phyloP scores from a whole-genome alignment of 2,329 filamentous ascomycete genomes.

The Fusarium poae region DNA sequence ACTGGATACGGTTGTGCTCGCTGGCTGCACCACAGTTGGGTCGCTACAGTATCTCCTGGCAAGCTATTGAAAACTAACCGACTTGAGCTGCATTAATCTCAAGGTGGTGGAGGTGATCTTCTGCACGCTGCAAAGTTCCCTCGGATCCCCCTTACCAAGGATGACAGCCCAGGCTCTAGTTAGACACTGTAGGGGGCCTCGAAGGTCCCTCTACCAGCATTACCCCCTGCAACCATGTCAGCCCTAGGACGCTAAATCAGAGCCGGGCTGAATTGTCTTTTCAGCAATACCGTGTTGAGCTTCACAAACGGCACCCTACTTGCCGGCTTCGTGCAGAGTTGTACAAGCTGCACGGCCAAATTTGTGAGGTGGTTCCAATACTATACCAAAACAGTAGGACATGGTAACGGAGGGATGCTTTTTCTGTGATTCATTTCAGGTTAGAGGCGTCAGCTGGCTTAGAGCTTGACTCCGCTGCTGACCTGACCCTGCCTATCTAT shows the following conservation, averaged over 20 bases:
- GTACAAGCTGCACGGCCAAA: slow-evolving; percentile 40
- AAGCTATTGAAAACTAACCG: slow-evolving; percentile 20
- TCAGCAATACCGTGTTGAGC: not conserved
- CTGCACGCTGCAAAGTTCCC: slow-evolving; percentile 18
- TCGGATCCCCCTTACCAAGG: slow-evolving; percentile 20
- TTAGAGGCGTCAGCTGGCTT: slow-evolving; percentile 32
- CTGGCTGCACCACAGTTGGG: slow-evolving; percentile 10
- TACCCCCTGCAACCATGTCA: slow-evolving; percentile 41
- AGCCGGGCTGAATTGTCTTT: slow-evolving; percentile 19
- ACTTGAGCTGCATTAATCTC: slow-evolving; percentile 33
- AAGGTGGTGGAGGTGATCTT: slow-evolving; percentile 20
- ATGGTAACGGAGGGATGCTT: slow-evolving; percentile 3
- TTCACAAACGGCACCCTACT: slow-evolving; percentile 2
- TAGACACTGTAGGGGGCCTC: not conserved
- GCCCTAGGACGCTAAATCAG: slow-evolving; percentile 46
- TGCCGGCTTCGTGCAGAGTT: slow-evolving; percentile 19
- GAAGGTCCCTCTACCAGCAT: slow-evolving; percentile 5
- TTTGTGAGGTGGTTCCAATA: slow-evolving; percentile 14
- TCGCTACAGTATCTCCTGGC: not conserved
- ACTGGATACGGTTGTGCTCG: slow-evolving; percentile 15
- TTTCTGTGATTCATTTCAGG: slow-evolving; percentile 3
- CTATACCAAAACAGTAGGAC: slow-evolving; percentile 11
- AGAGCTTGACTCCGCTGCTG: slow-evolving; percentile 36
- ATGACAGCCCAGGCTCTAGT: slow-evolving; percentile 32
- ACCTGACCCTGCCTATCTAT: slow-evolving; percentile 32